Conservation (phyloP, 495 filamentous ascomycete genomes). For the Xanthoparmelia taractica region DNA sequence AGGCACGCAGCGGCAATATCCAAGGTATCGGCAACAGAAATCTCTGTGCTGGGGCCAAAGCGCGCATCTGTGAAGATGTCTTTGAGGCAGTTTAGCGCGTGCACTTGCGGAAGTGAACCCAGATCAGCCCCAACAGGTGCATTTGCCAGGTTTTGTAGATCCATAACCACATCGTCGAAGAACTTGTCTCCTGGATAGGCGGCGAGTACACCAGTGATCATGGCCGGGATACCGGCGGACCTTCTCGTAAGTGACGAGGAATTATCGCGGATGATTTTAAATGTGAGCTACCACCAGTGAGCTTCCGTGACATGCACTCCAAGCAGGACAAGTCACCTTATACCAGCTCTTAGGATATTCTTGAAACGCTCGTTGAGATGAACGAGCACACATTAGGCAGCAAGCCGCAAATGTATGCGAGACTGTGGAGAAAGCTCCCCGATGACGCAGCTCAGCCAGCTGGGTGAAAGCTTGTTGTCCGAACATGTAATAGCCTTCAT, state of each 20-base stretch:
- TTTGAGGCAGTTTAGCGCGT: conserved; percentile 85
- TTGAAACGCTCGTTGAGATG: conserved; percentile 37
- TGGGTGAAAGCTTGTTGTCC: conserved; percentile 71
- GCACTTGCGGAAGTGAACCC: conserved; percentile 68
- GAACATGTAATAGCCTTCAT: conserved; percentile 43
- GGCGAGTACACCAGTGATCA: conserved; percentile 68
- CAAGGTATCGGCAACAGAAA: conserved; percentile 61
- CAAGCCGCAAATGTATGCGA: conserved; percentile 77
- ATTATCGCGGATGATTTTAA: conserved; percentile 58
- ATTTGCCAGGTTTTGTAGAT: conserved; percentile 52
- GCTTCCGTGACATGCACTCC: not conserved
- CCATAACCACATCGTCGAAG: conserved; percentile 43
- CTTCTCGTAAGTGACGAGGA: conserved; percentile 74
- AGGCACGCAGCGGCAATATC: conserved; percentile 67
- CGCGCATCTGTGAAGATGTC: conserved; percentile 75
- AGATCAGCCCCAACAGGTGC: conserved; percentile 42
- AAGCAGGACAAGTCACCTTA: conserved; percentile 41
- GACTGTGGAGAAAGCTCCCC: conserved; percentile 90
- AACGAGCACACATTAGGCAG: conserved; percentile 55
- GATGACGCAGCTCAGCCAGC: conserved; percentile 73
- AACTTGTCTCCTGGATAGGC: conserved; percentile 41
- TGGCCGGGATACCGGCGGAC: conserved; percentile 82
- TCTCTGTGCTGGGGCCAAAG: conserved; percentile 55
- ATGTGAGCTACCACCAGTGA: conserved; percentile 42
- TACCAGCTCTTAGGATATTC: conserved; percentile 50